Evolutionary conservation across 176 grass and related monocot genomes (phyloP), one percentile per base, ranked within the genome.

Genomic region (Eragrostis curvula): DNA sequence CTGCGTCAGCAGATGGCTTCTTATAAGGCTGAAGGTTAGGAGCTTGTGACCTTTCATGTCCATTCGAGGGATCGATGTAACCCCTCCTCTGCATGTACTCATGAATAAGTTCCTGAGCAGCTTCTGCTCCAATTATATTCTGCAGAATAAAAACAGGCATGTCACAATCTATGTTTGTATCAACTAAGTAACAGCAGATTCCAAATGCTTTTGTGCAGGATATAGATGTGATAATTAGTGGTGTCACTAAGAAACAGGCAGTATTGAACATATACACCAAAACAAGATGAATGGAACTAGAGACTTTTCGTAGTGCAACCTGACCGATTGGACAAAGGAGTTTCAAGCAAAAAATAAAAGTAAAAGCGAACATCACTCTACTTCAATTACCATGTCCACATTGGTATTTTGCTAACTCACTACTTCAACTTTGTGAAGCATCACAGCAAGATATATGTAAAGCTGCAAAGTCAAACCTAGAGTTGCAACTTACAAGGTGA

Each of bases 91-190:
- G 85, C 87, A 98, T 89, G 68, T 98, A 98, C 77, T 91, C 92
- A 69, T 91, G 86, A 85, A 98, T 91, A 67, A 98, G 68, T 63
- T 86, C 82, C 63, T 84, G 81, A 55, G 90, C 82, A 77, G 90
- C 75, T 91, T 95, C 96, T 56, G 75, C 87, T 62, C 96, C 96
- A 74, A 98, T 77, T 56, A 98, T 93, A 80, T 98, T 98, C 90
- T 98, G 90, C 49, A 81, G 6, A 30, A 85, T 76, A 65, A 76
- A 23, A 79, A 42, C 72, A 21, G 2, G 2, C 44, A 83, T 61
- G 30, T 8, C 5, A 67, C 9, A 1, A 73, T 68, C 39, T 85
- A 69, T 75, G 53, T 17, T 77, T 25, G 43, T 28, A 24, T 24
- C 78, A 55, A 55, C 17, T 55, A 83, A 72, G 9, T 16, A 60